phyloP scores from a whole-genome alignment of 768 basidiomycete genomes.

The Megacollybia marginata region DNA sequence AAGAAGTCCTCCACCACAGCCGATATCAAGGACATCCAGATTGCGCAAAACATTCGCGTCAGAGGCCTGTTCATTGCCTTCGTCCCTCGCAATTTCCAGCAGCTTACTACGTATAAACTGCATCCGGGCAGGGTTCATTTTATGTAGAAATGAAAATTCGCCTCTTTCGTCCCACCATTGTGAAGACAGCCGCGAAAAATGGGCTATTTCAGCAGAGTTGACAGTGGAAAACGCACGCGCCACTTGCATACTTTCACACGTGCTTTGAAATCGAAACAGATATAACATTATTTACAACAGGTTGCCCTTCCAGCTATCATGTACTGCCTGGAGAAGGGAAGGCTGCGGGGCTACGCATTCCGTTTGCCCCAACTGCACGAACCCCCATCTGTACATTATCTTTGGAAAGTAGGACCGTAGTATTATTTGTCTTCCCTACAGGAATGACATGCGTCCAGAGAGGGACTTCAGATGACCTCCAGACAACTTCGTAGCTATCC shows the following conservation, averaged over 20 bases:
- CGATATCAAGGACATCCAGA: conserved; percentile 78
- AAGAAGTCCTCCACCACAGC: conserved; percentile 92
- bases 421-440: conserved; percentile 33
- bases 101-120: conserved; percentile 78
- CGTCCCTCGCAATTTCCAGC: conserved; percentile 53
- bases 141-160: conserved; percentile 82
- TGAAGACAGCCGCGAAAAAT: conserved; percentile 84
- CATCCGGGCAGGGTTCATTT: conserved; percentile 90
- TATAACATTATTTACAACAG: no score
- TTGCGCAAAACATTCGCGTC: conserved; percentile 42
- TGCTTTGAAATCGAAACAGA: no score
- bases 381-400: conserved; percentile 47
- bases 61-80: conserved; percentile 28
- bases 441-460: conserved; percentile 43
- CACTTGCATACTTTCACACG: no score
- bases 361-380: conserved; percentile 43
- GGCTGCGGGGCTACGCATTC: conserved; percentile 43
- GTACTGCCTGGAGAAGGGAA: conserved; percentile 17
- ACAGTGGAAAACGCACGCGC: conserved; percentile 34
- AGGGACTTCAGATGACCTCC: conserved; percentile 39
- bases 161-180: conserved; percentile 95
- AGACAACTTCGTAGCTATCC: conserved; percentile 44
- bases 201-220: conserved; percentile 76
- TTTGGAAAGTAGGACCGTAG: conserved; percentile 38
- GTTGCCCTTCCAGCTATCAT: no score